A percentile compares a stretch with the other conserved stretches of the same genome.
Conservation (phyloP, 345 rosid species). For the Arabis alpina region DNA sequence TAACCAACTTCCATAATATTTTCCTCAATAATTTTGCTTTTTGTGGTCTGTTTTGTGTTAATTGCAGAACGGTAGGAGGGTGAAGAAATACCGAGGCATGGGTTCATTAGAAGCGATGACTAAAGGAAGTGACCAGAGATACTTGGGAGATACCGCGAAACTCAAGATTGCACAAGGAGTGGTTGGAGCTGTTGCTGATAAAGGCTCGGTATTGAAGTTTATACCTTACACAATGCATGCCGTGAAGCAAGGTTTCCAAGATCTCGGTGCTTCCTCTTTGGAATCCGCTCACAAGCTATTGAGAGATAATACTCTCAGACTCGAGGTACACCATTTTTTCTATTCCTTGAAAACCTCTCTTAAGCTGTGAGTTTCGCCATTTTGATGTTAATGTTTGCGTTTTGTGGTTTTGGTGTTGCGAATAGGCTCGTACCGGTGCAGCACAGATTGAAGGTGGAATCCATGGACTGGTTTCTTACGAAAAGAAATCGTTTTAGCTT, state of each 20-base stretch:
- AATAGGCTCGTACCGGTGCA: slow-evolving; percentile 83
- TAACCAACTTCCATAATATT: neutral
- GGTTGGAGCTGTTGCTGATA: slow-evolving; percentile 90
- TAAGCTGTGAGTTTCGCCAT: neutral
- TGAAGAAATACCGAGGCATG: slow-evolving; percentile 90
- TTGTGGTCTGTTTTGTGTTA: slow-evolving; percentile 1
- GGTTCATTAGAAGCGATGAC: slow-evolving; percentile 98
- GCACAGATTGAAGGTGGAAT: slow-evolving; percentile 93
- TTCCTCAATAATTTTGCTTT: neutral
- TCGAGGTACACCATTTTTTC: slow-evolving; percentile 60
- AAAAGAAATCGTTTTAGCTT: slow-evolving; percentile 58
- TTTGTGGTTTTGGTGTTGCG: slow-evolving; percentile 7
- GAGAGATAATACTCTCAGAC: slow-evolving; percentile 65
- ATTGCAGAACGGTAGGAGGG: slow-evolving; percentile 59
- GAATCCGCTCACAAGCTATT: slow-evolving; percentile 70
- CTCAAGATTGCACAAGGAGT: slow-evolving; percentile 97
- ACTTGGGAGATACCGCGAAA: slow-evolving; percentile 82
- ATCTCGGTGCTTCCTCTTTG: slow-evolving; percentile 84
- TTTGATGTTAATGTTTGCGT: slow-evolving; percentile 13
- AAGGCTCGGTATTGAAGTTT: slow-evolving; percentile 80
- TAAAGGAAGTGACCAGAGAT: slow-evolving; percentile 91
- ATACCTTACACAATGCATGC: slow-evolving; percentile 95
- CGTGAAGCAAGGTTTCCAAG: slow-evolving; percentile 97
- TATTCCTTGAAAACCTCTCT: slow-evolving; percentile 3
- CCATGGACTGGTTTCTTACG: slow-evolving; percentile 75